Conservation (phyloP, 768 basidiomycete genomes). For the Neoboletus magnificus region DNA sequence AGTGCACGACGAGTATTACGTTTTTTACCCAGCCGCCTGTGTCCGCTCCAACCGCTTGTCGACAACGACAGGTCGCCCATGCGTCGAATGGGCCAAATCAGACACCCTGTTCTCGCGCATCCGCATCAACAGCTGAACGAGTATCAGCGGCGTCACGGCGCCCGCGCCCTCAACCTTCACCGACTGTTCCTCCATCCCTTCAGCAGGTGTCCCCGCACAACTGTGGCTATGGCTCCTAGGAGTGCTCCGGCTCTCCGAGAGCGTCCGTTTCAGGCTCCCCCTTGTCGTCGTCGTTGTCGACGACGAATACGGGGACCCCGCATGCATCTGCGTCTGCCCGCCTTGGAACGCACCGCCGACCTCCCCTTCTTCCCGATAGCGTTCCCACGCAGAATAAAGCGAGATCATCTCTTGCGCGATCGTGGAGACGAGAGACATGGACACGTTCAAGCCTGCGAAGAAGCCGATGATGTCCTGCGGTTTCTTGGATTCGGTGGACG, state of each 20-base stretch:
- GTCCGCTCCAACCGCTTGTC: constrained; percentile 75
- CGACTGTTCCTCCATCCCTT: constrained; percentile 16
- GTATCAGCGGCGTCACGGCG: constrained; percentile 54
- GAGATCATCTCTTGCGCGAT: constrained; percentile 90
- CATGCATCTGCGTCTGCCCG: constrained; percentile 1
- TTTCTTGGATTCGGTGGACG: constrained; percentile 33
- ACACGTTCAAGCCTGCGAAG: constrained; percentile 83
- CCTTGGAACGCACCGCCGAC: constrained; percentile 31
- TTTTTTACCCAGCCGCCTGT: constrained; percentile 52
- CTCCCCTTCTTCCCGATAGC: constrained; percentile 65
- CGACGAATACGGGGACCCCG: constrained; percentile 22
- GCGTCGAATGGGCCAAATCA: constrained; percentile 51
- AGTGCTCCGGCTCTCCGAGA: constrained; percentile 18
- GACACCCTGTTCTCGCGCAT: constrained; percentile 67
- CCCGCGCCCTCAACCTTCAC: constrained; percentile 8
- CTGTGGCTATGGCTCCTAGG: constrained; percentile 23
- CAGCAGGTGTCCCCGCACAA: constrained; percentile 29
- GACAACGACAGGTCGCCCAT: constrained; percentile 50
- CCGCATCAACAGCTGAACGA: constrained; percentile 53
- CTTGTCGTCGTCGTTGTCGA: constrained; percentile 3
- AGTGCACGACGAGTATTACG: not conserved
- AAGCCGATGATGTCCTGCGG: constrained; percentile 74
- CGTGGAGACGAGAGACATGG: constrained; percentile 73
- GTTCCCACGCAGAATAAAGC: constrained; percentile 86
- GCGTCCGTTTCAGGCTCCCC: constrained; percentile 23